Base-by-base conservation (phyloP, 352 stramenopile genomes). In the Blastocystis hominis region DNA sequence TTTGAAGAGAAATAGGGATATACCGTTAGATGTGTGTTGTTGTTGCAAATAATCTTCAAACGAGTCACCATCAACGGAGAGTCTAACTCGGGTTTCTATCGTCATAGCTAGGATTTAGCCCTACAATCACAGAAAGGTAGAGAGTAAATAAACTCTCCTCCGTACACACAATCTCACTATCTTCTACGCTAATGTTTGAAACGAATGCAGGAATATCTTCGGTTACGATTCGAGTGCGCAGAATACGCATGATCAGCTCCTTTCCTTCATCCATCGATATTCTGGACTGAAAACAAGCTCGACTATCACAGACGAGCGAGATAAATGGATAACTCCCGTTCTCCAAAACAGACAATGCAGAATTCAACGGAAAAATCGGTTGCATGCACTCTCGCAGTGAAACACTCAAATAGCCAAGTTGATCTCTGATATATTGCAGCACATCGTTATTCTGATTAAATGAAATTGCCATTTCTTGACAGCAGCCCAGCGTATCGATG, bases 1-100 rank as follows among this genome's bases (percentile, higher is more conserved):
- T 24, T 20, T 20, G 53, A 30, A 40, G 53, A 56, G 47, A 84
- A 84, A 42, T 66, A 84, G 24, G 72, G 72, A 44, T 68, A 84
- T 15, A 84, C 42, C 3, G 62, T 69, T n/a, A 84, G 36, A 2
- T 53, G 72, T 24, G 72, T 84, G 56, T 66, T 84, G 50, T 84
- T 84, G 72, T 84, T 84, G 56, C 68, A 66, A 34, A 64, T 44
- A 17, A 84, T 68, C 34, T 59, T 84, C 50, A 84, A 44, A n/a
- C 30, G 9, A 36, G 72, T 84, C 15, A 84, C 47, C 17, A 53
- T 84, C 13, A 84, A 54, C 20, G 72, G 72, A 3, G 72, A 56
- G 15, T 84, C 72, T 13, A 84, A 36, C 53, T 30, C 40, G 9
- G 72, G 72, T 36, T 68, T 64, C 72, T 84, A 84, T 40, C 4